Evolutionary conservation across 768 basidiomycete species (phyloP), one percentile per base, ranked within the genome.

Genomic region (Tubosaeta sp.): DNA sequence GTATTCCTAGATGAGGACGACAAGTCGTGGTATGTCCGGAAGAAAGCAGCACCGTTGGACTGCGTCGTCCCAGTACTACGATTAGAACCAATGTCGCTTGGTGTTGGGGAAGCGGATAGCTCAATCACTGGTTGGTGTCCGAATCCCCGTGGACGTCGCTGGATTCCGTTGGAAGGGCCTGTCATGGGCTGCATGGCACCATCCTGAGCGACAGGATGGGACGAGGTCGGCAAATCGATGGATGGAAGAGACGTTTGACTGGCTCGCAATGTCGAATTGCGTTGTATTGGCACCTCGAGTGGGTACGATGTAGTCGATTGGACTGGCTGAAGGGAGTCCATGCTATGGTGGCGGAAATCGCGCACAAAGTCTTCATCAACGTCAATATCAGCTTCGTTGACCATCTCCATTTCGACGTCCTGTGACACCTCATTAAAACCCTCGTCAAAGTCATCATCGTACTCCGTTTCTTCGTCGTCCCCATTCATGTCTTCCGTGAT

Each of bases 401-500:
- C 66, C 54, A 65, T 65, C 52, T 71, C 70, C 54, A 67, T 64
- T 37, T 72, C 69, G 51, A 65, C 60, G 35, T 68, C 60, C 45
- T 63, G 60, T 26, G 63, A 45, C 16, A 65, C 57, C 57, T 72
- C 54, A 51, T 69, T 56, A 50, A 66, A 60, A 60, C 67, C 66
- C 39, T 73, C 69, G 13, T 73, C 71, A 47, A 68, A 68, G 38
- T 71, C 63, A 48, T 73, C 82, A 46, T 84, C 81, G 55, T 84
- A 84, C 58, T 87, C 84, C 1, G 80, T 84, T 58, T 83, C 82
- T 60, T 84, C 86, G 42, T 78, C 85, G 49, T 76, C 76, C 26
- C 79, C 82, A 57, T 81, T 84, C 75, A 80, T 75, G 47, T 76
- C 76, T 60, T 88, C 88, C 3, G 81, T 86, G 60, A 90, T 85